These are phyloP conservation scores for Trichosporon ovoides DNA, from an alignment of 1,284 basidiomycete species.

Conservation along the genomic window DNA sequence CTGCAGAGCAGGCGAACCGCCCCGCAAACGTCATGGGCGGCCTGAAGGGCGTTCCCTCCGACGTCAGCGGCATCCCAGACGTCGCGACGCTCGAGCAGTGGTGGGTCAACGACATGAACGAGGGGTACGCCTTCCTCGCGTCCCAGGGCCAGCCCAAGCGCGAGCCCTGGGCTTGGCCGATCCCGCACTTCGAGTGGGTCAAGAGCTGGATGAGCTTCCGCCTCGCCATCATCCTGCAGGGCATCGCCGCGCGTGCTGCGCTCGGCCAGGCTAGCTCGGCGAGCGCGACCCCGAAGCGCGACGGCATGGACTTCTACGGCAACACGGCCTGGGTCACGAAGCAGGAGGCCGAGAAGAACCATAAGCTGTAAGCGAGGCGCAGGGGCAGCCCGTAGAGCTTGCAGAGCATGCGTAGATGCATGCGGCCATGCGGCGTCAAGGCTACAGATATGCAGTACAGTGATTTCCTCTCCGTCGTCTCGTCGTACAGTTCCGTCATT, in stretches of 20 bases:
- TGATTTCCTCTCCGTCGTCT: no score
- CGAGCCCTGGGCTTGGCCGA: conserved; percentile 36
- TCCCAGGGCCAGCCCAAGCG: conserved; percentile 5
- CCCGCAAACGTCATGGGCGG: conserved; percentile 28
- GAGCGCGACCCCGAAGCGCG: conserved; percentile 54
- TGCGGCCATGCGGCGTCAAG: no score
- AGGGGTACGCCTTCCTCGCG: conserved; percentile 27
- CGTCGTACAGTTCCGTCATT: no score
- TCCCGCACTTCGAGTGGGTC: conserved; percentile 40
- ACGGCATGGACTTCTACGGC: conserved; percentile 62
- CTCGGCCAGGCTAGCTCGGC: conserved; percentile 82
- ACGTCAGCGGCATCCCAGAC: conserved; percentile 58
- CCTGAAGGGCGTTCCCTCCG: conserved; percentile 60
- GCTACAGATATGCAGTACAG: no score
- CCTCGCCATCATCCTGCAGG: conserved; percentile 83
- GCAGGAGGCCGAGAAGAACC: conserved; percentile 49
- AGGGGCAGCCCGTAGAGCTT: not conserved
- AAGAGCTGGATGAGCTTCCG: conserved; percentile 47
- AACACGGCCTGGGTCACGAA: conserved; percentile 57
- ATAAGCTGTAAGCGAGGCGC: conserved; percentile 32
- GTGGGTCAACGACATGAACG: conserved; percentile 47
- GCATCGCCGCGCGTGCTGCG: conserved; percentile 83
- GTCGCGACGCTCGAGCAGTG: conserved; percentile 63
- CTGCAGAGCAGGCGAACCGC: not conserved
- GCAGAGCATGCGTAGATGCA: no score